A percentile compares a stretch with the other conserved stretches of the same genome.
phyloP scores from a whole-genome alignment of 306 rosid species.

The Morella rubra region DNA sequence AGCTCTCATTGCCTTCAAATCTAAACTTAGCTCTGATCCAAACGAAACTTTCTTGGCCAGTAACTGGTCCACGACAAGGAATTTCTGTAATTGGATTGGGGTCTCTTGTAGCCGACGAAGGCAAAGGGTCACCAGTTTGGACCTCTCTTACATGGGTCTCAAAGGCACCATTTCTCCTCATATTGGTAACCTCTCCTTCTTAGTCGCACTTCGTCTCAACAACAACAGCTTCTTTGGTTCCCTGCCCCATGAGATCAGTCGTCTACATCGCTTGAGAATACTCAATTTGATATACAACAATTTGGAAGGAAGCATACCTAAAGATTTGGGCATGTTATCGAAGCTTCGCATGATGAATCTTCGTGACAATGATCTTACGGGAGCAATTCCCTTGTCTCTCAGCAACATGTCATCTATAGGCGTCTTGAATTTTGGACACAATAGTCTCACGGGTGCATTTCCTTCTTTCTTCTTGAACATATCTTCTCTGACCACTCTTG shows the following conservation, averaged over 20 bases:
- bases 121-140: not conserved
- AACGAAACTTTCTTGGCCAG: not conserved
- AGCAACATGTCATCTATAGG: not conserved
- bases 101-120: not conserved
- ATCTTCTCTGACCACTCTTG: not conserved
- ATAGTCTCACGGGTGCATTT: not conserved
- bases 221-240: not conserved
- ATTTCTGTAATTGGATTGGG: constrained; percentile 3
- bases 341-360: not conserved
- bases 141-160: constrained; percentile 1
- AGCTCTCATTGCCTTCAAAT: constrained; percentile 10
- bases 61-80: not conserved
- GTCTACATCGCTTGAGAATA: not conserved
- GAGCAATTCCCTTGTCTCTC: not conserved
- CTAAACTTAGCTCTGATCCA: not conserved
- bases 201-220: not conserved
- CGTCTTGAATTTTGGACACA: fast-evolving
- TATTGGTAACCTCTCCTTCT: constrained; percentile 3
- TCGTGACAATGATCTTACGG: not conserved
- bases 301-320: not conserved
- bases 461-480: not conserved
- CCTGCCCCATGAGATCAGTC: not conserved
- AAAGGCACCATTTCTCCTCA: not conserved
- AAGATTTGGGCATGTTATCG: not conserved
- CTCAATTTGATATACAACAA: fast-evolving